These are phyloP conservation scores for Exutisphaerella laricina DNA, from an alignment of 2,329 filamentous ascomycete species.

Conservation along the genomic window DNA sequence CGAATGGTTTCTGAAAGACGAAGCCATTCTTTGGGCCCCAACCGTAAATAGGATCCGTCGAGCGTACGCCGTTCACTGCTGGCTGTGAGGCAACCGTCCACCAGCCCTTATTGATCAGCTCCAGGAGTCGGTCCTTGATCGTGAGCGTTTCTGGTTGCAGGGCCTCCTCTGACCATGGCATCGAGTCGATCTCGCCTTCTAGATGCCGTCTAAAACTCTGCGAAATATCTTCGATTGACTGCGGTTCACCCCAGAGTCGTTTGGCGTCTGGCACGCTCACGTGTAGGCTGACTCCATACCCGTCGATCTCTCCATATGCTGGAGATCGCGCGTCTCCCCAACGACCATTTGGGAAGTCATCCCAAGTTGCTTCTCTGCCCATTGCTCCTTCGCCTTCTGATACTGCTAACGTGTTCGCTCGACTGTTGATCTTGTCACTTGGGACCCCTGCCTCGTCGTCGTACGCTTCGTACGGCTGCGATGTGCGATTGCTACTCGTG, in stretches of 20 bases:
- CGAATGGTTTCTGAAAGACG: conserved; percentile 96
- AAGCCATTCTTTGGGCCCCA: conserved; percentile 93
- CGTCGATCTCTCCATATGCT: conserved; percentile 93
- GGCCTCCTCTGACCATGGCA: conserved; percentile 92
- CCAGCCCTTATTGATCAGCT: conserved; percentile 78
- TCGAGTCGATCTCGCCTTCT: conserved; percentile 68
- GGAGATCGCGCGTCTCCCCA: conserved; percentile 92
- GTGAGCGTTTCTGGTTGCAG: conserved; percentile 75
- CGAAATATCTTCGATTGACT: conserved; percentile 64
- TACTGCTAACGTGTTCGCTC: conserved; percentile 82
- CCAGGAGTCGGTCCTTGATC: conserved; percentile 70
- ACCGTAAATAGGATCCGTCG: conserved; percentile 72
- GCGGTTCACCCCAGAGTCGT: conserved; percentile 77
- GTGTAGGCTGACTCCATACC: conserved; percentile 95
- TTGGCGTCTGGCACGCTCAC: conserved; percentile 80
- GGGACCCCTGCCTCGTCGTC: conserved; percentile 74
- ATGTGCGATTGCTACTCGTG: conserved; percentile 46
- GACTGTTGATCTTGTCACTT: conserved; percentile 60
- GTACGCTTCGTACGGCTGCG: conserved; percentile 55
- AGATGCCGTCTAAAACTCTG: conserved; percentile 76
- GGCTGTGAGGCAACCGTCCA: conserved; percentile 97
- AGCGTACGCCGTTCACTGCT: conserved; percentile 78
- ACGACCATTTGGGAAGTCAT: conserved; percentile 93
- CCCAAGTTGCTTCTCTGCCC: conserved; percentile 94
- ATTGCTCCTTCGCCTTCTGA: conserved; percentile 87